Evolutionary conservation across 1,139 yeast genomes (phyloP).

Genomic region (Magnusiomyces sp.): DNA sequence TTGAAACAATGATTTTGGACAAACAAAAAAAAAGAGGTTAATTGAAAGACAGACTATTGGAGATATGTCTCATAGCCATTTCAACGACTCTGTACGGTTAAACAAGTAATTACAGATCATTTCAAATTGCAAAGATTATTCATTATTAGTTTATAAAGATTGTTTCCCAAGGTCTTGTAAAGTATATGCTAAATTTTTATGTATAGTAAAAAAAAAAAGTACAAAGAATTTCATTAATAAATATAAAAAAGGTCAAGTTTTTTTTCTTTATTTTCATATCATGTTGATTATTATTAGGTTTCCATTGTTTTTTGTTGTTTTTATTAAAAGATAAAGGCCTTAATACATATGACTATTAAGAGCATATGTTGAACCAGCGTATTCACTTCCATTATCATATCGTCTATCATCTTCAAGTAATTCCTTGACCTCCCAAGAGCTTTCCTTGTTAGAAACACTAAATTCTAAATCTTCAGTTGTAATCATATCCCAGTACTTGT

Average conservation of each 20-base stretch:
- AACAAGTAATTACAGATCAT: background rate
- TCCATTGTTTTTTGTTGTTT: no score
- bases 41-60: no score
- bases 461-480: conserved; percentile 95
- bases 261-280: no score
- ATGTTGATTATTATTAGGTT: no score
- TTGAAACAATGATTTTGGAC: conserved; percentile 5
- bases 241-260: no score
- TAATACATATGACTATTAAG: conserved; percentile 20
- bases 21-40: background rate
- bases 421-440: conserved; percentile 42
- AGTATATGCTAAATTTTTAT: no score
- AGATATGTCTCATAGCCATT: background rate
- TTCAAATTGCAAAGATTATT: background rate
- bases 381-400: conserved; percentile 33
- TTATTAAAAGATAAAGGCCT: no score
- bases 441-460: conserved; percentile 52
- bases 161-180: no score
- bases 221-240: no score
- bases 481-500: conserved; percentile 93
- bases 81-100: background rate
- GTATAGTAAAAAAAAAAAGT: conserved; percentile 21
- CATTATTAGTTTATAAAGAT: no score
- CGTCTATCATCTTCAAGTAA: conserved; percentile 41
- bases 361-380: conserved; percentile 27